Conservation (phyloP, 345 rosid genomes). For the Cochlearia excelsa region DNA sequence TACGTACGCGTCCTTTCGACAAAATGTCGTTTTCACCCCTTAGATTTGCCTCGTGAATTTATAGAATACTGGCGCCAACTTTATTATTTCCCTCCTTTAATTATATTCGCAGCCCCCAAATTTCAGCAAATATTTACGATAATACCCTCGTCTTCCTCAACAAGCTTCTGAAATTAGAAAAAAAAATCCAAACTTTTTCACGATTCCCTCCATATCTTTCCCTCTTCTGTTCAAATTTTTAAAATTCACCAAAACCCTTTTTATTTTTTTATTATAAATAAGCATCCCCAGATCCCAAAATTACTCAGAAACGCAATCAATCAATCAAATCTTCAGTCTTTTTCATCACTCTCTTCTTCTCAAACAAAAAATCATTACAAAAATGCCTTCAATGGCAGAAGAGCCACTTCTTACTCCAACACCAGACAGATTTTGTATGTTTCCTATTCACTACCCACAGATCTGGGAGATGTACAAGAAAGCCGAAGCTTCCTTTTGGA, state of each 20-base stretch:
- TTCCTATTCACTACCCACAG: conserved; percentile 82
- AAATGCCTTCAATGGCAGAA: conserved; percentile 76
- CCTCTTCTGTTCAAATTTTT: conserved; percentile 21
- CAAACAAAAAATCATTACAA: neutral
- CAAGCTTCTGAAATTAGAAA: conserved; percentile 29
- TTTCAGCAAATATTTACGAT: neutral
- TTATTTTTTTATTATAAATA: conserved; percentile 12
- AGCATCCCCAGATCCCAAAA: neutral
- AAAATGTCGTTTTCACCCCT: conserved; percentile 8
- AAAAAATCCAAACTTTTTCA: conserved; percentile 28
- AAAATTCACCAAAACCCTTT: conserved; percentile 29
- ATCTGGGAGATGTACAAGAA: conserved; percentile 99
- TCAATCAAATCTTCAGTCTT: conserved; percentile 2
- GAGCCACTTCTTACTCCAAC: conserved; percentile 80
- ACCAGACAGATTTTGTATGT: conserved; percentile 89
- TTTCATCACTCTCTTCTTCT: neutral
- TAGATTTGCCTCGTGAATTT: neutral
- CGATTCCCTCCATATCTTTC: conserved; percentile 26
- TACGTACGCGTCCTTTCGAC: neutral
- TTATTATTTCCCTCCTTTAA: conserved; percentile 20
- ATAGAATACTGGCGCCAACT: conserved; percentile 25
- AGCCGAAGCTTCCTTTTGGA: conserved; percentile 97
- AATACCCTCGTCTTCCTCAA: conserved; percentile 35
- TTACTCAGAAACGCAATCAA: neutral
- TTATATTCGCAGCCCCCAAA: neutral